These are phyloP conservation scores for Epichloe sp. DNA, from an alignment of 2,329 filamentous ascomycete species.

Conservation along the genomic window DNA sequence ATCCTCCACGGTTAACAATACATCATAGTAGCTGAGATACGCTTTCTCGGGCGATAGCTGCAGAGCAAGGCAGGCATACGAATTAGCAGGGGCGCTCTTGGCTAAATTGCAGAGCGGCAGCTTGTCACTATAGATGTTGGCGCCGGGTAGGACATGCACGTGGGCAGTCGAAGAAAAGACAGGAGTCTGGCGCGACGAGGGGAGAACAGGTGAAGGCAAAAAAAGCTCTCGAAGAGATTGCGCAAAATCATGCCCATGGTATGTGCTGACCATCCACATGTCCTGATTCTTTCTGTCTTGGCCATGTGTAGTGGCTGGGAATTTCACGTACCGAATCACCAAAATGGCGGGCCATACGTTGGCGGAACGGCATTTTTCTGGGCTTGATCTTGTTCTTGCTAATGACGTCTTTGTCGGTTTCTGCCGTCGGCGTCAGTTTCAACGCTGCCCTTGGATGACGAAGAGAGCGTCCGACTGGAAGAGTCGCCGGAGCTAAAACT, in stretches of 20 bases:
- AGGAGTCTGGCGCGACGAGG: not conserved
- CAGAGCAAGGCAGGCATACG: not conserved
- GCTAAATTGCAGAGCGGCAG: not conserved
- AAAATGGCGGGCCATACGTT: slow-evolving; percentile 33
- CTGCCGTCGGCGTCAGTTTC: slow-evolving; percentile 1
- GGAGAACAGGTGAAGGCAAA: not conserved
- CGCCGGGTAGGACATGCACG: too few relatives aligned
- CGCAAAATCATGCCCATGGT: too few relatives aligned
- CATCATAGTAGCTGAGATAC: slow-evolving; percentile 29
- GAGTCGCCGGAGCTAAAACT: slow-evolving; percentile 5
- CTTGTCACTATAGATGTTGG: too few relatives aligned
- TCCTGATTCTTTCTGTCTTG: not conserved
- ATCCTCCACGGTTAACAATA: slow-evolving; percentile 67
- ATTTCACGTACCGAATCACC: slow-evolving; percentile 30
- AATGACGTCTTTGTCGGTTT: not conserved
- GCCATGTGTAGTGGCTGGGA: not conserved
- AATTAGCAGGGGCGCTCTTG: not conserved
- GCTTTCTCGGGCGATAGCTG: slow-evolving; percentile 36
- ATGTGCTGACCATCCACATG: too few relatives aligned
- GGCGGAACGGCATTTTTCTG: slow-evolving; percentile 23
- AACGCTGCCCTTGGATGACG: not conserved
- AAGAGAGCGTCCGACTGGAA: slow-evolving; percentile 1
- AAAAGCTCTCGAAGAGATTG: too few relatives aligned
- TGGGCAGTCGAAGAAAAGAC: not conserved
- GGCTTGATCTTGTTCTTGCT: not conserved